Conservation (phyloP, 202 grass and related monocot species). For the Dendrocalamus latiflorus region DNA sequence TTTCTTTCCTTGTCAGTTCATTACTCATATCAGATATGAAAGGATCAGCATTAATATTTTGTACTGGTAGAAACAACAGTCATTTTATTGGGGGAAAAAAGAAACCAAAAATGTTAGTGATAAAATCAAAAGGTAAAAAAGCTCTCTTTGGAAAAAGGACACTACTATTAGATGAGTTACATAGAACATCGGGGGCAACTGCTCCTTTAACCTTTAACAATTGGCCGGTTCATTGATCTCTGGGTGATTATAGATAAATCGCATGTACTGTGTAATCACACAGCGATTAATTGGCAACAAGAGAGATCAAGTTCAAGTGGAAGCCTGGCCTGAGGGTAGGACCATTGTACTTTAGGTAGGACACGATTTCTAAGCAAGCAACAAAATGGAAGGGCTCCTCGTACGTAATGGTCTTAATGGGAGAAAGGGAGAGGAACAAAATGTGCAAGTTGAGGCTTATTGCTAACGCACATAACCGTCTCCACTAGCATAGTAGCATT, state of each 20-base stretch:
- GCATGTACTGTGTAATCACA: background rate
- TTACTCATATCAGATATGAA: background rate
- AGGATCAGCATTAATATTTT: background rate
- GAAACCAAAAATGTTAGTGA: background rate
- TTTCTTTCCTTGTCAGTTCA: background rate
- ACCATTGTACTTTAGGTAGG: background rate
- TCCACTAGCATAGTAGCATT: background rate
- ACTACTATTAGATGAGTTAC: background rate
- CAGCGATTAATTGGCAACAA: background rate
- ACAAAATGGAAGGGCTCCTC: background rate
- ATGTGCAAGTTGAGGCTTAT: conserved; percentile 1
- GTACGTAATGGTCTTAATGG: background rate
- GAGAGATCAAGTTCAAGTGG: background rate
- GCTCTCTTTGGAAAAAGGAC: background rate
- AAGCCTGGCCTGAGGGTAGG: background rate
- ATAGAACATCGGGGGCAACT: background rate
- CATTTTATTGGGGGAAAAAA: background rate
- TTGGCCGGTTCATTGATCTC: too few species aligned
- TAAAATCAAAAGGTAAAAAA: background rate
- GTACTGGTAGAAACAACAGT: background rate
- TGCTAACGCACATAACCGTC: conserved; percentile 31
- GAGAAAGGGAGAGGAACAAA: background rate
- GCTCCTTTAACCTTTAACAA: background rate
- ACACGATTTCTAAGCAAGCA: background rate
- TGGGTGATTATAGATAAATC: too few species aligned